Conservation (phyloP, 2,329 filamentous ascomycete genomes). For the Penicillium sp. region DNA sequence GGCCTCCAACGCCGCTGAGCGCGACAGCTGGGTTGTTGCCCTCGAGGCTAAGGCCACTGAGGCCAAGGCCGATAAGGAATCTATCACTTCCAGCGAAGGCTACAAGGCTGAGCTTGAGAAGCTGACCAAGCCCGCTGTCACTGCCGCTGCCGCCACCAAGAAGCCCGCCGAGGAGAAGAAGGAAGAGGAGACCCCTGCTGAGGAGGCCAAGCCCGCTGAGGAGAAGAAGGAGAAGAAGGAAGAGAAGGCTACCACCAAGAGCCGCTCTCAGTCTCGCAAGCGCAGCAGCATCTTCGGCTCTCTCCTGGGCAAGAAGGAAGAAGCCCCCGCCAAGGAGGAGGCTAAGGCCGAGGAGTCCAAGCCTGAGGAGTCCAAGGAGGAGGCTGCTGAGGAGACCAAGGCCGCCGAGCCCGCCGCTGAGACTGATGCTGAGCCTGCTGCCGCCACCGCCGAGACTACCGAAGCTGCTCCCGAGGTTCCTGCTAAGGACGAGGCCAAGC, state of each 20-base stretch:
- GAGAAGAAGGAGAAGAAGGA: slow-evolving; percentile 36
- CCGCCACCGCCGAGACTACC: slow-evolving; percentile 50
- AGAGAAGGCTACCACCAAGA: slow-evolving; percentile 60
- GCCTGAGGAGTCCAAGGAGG: slow-evolving; percentile 45
- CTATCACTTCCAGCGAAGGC: slow-evolving; percentile 75
- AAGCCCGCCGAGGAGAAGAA: slow-evolving; percentile 25
- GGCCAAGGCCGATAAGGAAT: slow-evolving; percentile 60
- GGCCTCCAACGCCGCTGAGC: slow-evolving; percentile 73
- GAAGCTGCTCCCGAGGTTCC: slow-evolving; percentile 51
- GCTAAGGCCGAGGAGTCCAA: slow-evolving; percentile 47
- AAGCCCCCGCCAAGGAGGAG: slow-evolving; percentile 49
- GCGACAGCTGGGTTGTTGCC: slow-evolving; percentile 89
- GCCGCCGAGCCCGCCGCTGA: slow-evolving; percentile 30
- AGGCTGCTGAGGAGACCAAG: slow-evolving; percentile 49
- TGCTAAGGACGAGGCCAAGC: slow-evolving; percentile 37
- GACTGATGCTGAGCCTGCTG: slow-evolving; percentile 47
- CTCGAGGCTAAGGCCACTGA: slow-evolving; percentile 83
- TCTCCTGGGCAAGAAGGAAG: slow-evolving; percentile 66
- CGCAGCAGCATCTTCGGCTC: slow-evolving; percentile 61
- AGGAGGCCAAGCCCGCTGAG: slow-evolving; percentile 31
- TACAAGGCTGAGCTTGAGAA: slow-evolving; percentile 88
- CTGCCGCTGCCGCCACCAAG: slow-evolving; percentile 33
- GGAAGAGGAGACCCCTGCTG: slow-evolving; percentile 43
- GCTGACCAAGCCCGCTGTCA: slow-evolving; percentile 55
- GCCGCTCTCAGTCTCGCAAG: slow-evolving; percentile 64